phyloP scores from a whole-genome alignment of 768 basidiomycete genomes.

The Lentinula sp. region DNA sequence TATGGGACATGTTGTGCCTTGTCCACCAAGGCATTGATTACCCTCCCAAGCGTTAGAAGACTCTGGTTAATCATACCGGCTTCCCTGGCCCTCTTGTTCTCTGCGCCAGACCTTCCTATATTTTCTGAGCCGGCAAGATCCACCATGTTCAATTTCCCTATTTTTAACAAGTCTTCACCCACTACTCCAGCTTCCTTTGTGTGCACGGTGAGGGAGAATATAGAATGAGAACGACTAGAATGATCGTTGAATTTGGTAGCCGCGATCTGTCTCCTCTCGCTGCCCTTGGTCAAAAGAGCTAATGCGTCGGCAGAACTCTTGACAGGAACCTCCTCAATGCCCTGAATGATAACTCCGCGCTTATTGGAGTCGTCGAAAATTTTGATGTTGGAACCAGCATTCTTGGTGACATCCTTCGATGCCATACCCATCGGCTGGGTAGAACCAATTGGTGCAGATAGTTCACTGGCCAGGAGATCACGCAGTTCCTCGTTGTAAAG shows the following conservation, averaged over 20 bases:
- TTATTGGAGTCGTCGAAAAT: slow-evolving; percentile 91
- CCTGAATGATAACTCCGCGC: slow-evolving; percentile 89
- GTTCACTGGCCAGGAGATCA: slow-evolving; percentile 82
- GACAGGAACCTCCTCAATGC: slow-evolving; percentile 85
- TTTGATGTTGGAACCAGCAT: slow-evolving; percentile 56
- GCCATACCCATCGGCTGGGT: slow-evolving; percentile 75
- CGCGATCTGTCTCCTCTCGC: slow-evolving; percentile 86
- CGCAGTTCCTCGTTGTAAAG: slow-evolving; percentile 98
- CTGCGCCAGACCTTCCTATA: slow-evolving; percentile 92
- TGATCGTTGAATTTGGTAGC: slow-evolving; percentile 98
- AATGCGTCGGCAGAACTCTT: slow-evolving; percentile 81
- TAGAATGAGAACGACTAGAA: slow-evolving; percentile 94
- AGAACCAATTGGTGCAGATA: slow-evolving; percentile 58
- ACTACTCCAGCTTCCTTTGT: slow-evolving; percentile 73
- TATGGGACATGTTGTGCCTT: slow-evolving; percentile 91
- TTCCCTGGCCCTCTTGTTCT: slow-evolving; percentile 90
- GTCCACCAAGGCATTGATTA: slow-evolving; percentile 95
- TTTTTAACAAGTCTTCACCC: slow-evolving; percentile 85
- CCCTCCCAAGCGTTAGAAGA: slow-evolving; percentile 90
- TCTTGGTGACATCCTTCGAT: slow-evolving; percentile 38
- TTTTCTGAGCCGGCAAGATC: slow-evolving; percentile 98
- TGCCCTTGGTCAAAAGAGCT: slow-evolving; percentile 81
- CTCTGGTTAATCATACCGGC: slow-evolving; percentile 99
- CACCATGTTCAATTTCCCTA: slow-evolving; percentile 95
- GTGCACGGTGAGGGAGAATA: slow-evolving; percentile 95